Conservation (phyloP, 768 basidiomycete genomes). For the Leccinum subgranulosum region DNA sequence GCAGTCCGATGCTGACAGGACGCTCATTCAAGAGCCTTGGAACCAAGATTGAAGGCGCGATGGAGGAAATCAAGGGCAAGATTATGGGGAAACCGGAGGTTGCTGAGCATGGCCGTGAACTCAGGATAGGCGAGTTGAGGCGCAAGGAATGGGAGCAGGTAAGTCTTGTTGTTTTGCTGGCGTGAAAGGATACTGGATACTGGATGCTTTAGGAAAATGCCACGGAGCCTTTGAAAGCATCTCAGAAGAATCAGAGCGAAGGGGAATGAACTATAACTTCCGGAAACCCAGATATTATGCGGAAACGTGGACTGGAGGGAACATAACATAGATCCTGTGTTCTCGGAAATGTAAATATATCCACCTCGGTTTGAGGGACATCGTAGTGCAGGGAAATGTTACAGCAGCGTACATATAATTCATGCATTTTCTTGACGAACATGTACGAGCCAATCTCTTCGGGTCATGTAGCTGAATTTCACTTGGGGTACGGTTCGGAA, state of each 20-base stretch:
- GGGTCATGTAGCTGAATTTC: no score
- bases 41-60: conserved; percentile 37
- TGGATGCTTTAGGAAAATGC: conserved; percentile 1
- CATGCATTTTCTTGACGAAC: no score
- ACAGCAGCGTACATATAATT: no score
- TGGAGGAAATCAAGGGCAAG: conserved; percentile 41
- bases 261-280: not conserved
- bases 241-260: not conserved
- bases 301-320: not conserved
- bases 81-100: conserved; percentile 34
- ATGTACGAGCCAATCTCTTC: no score
- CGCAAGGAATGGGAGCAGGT: conserved; percentile 32
- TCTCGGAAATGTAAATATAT: no score
- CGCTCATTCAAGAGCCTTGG: conserved; percentile 22
- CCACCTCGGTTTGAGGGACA: no score
- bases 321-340: no score
- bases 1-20: not conserved
- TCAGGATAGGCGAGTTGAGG: conserved; percentile 40
- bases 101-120: conserved; percentile 37
- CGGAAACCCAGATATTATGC: not conserved
- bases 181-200: not conserved
- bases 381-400: no score
- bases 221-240: not conserved
- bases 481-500: no score
- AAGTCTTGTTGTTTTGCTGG: not conserved